Evolutionary conservation across 2,329 filamentous ascomycete genomes (phyloP), one percentile per base, ranked within the genome.

Genomic region (Triangularia verruculosa): DNA sequence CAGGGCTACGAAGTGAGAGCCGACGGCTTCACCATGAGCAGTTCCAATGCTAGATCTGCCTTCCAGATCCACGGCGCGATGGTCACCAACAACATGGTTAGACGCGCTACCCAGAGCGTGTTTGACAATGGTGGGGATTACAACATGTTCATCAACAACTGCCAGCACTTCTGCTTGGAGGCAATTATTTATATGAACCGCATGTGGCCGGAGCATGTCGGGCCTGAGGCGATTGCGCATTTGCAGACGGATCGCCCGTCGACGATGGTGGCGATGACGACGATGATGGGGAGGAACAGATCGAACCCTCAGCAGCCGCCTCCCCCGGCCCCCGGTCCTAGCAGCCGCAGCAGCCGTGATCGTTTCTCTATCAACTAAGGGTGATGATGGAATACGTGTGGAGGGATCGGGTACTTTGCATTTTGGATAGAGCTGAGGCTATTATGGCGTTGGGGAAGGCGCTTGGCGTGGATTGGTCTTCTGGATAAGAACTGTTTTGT

Each of bases 111-210:
- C 6, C n/a, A 20, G n/a, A 2, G 24, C n/a, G 17, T 24, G 4
- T 17, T 57, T 24, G 9, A 34, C 55, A 20, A 39, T 6, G 15
- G 17, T 15, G 24, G 55, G 12, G n/a, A 39, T 6, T 57, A 57
- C 30, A 39, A 57, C 11, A 12, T n/a, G 30, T 15, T 57, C 3
- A 13, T 22, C 55, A 57, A 57, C 20, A 57, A 57, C 55, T 57
- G 55, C 55, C 55, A 57, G 30, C 55, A 57, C 25, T 57, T 57
- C 25, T 57, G 55, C 30, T 20, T 57, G 17, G 27, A 39, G 28
- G 24, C 24, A 30, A 25, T n/a, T 17, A 57, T 24, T 15, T 57
- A 57, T 24, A 39, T 39, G 55, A 47, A 47, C 7, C 39, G 13
- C 6, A 5, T 47, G 3, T 47, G 39, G 39, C 39, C 39, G 2